Base-by-base conservation (phyloP, 352 stramenopile genomes). In the Phytophthora sp. region DNA sequence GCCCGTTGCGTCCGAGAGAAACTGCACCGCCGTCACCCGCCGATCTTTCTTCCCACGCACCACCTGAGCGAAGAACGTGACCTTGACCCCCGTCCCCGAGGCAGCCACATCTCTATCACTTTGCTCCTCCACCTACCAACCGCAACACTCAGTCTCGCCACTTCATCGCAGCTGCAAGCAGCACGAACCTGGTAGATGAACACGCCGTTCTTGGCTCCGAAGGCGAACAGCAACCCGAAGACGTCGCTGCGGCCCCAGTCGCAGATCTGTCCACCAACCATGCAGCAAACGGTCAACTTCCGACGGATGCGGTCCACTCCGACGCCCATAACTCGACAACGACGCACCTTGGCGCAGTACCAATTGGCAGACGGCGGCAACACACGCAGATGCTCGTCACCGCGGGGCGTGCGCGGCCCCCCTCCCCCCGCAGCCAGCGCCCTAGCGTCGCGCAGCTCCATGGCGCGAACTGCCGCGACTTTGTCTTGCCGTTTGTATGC, bases 321-420 rank as follows among this genome's bases (percentile, higher is more conserved):
- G 30, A 28, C 13, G 15, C 21, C 10, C 30, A 62, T 35, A 59
- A 26, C 35, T 48, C 45, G 0, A 1, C n/a, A 38, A 35, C 21
- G 1, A 69, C 57, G 26, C 20, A 93, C 84, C 73, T 94, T 79
- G 3, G 85, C 84, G 66, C 75, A 91, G 42, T 88, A 92, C 83
- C 85, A 94, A 77, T 92, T 92, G 39, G 79, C 64, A 17, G 82
- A 90, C 8, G 82, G 76, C 10, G 80, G 79, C 3, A 92, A 55
- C 39, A 90, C 66, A 48, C 69, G 69, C 35, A 82, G 24, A 12
- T 80, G 62, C 10, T 59, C 56, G 7, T 58, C 28, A 0, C 35
- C 27, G n/a, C n/a, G n/a, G n/a, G n/a, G n/a, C n/a, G 31, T 57
- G 41, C 15, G 41, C 12, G 10, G 12, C 9, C 30, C 13, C 3